A percentile compares a stretch with the other conserved stretches of the same genome.
Conservation (phyloP, 306 rosid species). For the Prunus davidiana region DNA sequence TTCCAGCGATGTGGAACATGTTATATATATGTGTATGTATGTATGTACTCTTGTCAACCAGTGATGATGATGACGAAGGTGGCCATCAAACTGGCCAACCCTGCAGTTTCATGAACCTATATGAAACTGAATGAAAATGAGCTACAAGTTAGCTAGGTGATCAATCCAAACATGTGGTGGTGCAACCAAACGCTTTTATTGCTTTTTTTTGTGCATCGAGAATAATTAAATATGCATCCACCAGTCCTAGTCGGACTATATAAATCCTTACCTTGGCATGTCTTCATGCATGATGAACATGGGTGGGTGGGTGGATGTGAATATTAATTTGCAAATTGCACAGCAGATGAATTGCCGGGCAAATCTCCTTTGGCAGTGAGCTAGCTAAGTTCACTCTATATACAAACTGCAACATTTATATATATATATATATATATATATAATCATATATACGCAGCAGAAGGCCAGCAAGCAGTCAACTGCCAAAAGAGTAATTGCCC, state of each 20-base stretch:
- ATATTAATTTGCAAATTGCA: background rate
- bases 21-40: background rate
- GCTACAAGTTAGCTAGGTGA: background rate
- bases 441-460: background rate
- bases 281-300: no score
- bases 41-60: background rate
- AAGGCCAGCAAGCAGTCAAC: constrained; percentile 3
- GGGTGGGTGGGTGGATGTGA: no score
- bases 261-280: no score
- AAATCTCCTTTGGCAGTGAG: constrained; percentile 77
- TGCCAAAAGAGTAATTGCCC: constrained; percentile 66
- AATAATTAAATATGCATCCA: background rate
- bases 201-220: background rate
- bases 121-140: background rate
- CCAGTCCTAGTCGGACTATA: no score
- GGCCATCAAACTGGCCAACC: background rate
- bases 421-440: no score
- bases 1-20: background rate
- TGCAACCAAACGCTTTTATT: background rate
- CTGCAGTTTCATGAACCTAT: background rate
- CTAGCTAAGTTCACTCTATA: background rate
- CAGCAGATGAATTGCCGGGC: constrained; percentile 53
- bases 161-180: background rate
- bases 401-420: no score
- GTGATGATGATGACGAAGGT: background rate